Conservation (phyloP, 768 basidiomycete species). For the Lactarius vividus region DNA sequence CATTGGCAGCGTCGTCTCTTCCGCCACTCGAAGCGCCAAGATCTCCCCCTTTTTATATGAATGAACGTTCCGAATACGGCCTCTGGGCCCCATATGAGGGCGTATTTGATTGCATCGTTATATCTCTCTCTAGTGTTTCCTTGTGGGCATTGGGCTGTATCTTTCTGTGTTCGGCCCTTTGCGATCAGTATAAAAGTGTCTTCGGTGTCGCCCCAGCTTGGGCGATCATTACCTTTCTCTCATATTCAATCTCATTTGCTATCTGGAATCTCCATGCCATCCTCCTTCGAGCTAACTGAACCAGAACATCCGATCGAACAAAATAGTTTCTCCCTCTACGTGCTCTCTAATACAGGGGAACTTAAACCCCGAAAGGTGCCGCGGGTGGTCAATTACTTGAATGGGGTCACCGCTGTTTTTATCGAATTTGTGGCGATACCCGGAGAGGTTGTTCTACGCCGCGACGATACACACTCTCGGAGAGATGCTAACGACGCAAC, state of each 20-base stretch:
- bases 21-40: too few species aligned
- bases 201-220: too few species aligned
- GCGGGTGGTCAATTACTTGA: neutral
- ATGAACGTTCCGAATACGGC: neutral
- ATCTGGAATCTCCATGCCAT: neutral
- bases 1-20: neutral
- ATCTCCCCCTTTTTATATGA: too few species aligned
- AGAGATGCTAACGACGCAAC: neutral
- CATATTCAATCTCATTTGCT: neutral
- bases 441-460: conserved; percentile 1
- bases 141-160: neutral
- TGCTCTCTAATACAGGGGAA: conserved; percentile 7
- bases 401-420: neutral
- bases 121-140: neutral
- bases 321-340: neutral
- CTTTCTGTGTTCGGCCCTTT: conserved; percentile 4
- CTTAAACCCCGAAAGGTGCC: conserved; percentile 8
- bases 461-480: neutral
- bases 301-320: conserved; percentile 12
- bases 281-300: neutral
- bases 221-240: neutral
- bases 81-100: neutral
- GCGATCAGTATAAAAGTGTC: conserved; percentile 6
- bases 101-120: neutral
- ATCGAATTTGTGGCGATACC: conserved; percentile 2